Evolutionary conservation across 2,329 filamentous ascomycete species (phyloP).

Genomic region (Venturia asperata): DNA sequence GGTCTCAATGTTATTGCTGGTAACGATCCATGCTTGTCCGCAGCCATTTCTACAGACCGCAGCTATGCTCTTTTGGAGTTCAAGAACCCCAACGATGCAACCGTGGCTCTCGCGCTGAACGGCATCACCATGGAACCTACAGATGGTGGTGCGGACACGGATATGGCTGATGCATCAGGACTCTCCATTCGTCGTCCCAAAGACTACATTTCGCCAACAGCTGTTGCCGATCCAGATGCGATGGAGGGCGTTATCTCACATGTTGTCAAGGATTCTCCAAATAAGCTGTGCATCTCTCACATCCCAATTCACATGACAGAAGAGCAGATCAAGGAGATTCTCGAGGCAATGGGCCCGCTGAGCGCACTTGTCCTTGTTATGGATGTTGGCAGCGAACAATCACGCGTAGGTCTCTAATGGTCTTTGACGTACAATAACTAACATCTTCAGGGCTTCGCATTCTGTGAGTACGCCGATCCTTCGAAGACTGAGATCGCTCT

Average conservation of each 20-base stretch:
- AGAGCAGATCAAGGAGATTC: slow-evolving; percentile 82
- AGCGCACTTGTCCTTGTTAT: slow-evolving; percentile 89
- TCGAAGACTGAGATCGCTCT: slow-evolving; percentile 74
- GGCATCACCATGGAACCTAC: slow-evolving; percentile 80
- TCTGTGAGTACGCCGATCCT: slow-evolving; percentile 87
- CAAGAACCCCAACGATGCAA: slow-evolving; percentile 78
- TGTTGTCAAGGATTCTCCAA: slow-evolving; percentile 80
- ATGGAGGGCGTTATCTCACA: slow-evolving; percentile 71
- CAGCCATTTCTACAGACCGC: slow-evolving; percentile 71
- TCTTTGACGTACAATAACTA: slow-evolving; percentile 21
- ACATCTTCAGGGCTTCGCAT: slow-evolving; percentile 72
- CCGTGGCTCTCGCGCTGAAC: slow-evolving; percentile 81
- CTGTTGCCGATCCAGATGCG: slow-evolving; percentile 64
- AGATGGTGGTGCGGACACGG: slow-evolving; percentile 49
- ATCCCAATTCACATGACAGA: slow-evolving; percentile 83
- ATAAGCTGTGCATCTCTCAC: slow-evolving; percentile 91
- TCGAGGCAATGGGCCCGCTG: slow-evolving; percentile 85
- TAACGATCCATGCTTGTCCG: slow-evolving; percentile 75
- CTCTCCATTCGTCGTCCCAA: slow-evolving; percentile 81
- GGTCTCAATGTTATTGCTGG: slow-evolving; percentile 86
- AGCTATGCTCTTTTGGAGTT: slow-evolving; percentile 88
- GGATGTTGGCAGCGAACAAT: slow-evolving; percentile 71
- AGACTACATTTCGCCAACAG: slow-evolving; percentile 79
- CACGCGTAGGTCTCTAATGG: slow-evolving; percentile 55
- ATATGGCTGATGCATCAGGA: slow-evolving; percentile 48